Percentiles rank a stretch among this genome's conserved stretches.
Conservation (phyloP, 371 early-diverging fungal genomes). For the Quaeritorhiza haematococci region DNA sequence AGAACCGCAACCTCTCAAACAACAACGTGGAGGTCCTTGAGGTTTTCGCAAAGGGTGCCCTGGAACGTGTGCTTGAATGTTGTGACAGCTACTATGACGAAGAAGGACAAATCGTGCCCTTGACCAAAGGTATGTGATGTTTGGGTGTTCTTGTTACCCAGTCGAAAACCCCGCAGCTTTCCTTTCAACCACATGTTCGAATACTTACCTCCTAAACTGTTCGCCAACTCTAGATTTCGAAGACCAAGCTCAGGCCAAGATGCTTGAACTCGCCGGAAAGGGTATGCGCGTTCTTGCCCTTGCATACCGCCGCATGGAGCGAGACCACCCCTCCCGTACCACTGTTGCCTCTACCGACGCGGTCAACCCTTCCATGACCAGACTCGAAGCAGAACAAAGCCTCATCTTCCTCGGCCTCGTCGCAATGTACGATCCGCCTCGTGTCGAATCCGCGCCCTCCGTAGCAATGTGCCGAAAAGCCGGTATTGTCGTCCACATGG, state of each 20-base stretch:
- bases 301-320: slow-evolving; percentile 41
- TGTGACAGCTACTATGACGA: slow-evolving; percentile 61
- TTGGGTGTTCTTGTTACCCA: neutral
- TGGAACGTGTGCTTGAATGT: slow-evolving; percentile 69
- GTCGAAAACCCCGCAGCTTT: too few species aligned
- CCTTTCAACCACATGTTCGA: too few species aligned
- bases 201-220: too few species aligned
- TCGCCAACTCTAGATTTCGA: too few species aligned
- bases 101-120: slow-evolving; percentile 49
- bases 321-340: too few species aligned
- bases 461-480: slow-evolving; percentile 83
- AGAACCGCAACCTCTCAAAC: neutral
- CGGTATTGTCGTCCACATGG: slow-evolving; percentile 95
- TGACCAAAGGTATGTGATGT: neutral
- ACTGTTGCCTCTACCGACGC: too few species aligned
- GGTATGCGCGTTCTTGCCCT: slow-evolving; percentile 87
- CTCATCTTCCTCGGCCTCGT: slow-evolving; percentile 88
- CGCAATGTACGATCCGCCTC: slow-evolving; percentile 96
- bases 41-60: slow-evolving; percentile 71
- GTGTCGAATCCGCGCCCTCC: slow-evolving; percentile 83
- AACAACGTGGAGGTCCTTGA: too few species aligned
- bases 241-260: too few species aligned
- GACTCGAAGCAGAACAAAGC: slow-evolving; percentile 14
- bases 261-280: slow-evolving; percentile 59
- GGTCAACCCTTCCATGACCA: too few species aligned